phyloP scores from a whole-genome alignment of 306 rosid genomes.

The Vigna mungo region DNA sequence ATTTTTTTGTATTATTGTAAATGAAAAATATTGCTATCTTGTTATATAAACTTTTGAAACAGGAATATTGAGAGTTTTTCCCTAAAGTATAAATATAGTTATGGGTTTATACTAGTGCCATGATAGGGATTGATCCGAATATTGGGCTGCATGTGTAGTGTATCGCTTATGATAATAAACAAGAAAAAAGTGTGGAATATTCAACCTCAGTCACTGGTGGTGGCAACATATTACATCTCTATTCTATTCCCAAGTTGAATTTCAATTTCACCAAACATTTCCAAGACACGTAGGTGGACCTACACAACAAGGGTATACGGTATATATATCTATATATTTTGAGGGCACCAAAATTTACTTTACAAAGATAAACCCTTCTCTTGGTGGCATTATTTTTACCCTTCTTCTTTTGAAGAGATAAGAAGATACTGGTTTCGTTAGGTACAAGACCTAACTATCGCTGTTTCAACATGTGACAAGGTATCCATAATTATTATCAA shows the following conservation, averaged over 20 bases:
- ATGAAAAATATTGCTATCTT: not conserved
- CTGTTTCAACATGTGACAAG: slow-evolving; percentile 52
- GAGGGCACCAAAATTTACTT: slow-evolving; percentile 21
- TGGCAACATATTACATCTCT: slow-evolving; percentile 45
- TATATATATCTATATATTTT: not conserved
- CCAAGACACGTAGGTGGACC: slow-evolving; percentile 45
- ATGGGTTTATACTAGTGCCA: slow-evolving; percentile 32
- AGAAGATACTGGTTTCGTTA: slow-evolving; percentile 40
- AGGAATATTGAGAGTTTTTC: not conserved
- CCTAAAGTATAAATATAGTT: not conserved
- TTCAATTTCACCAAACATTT: slow-evolving; percentile 37
- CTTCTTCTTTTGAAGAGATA: slow-evolving; percentile 9
- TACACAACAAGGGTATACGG: slow-evolving; percentile 1
- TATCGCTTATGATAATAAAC: slow-evolving; percentile 29
- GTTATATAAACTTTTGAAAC: not conserved
- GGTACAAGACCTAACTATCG: slow-evolving; percentile 50
- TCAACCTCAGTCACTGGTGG: slow-evolving; percentile 37
- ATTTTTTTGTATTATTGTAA: not conserved
- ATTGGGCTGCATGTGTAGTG: slow-evolving; percentile 18
- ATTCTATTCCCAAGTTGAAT: slow-evolving; percentile 34
- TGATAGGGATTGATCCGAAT: slow-evolving; percentile 31
- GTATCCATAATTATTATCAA: slow-evolving; percentile 34
- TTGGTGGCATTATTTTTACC: not conserved
- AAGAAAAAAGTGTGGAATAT: slow-evolving; percentile 27
- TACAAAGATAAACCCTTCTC: slow-evolving; percentile 13